Evolutionary conservation across 1,284 basidiomycete species (phyloP).

Genomic region (Pascua sp.): DNA sequence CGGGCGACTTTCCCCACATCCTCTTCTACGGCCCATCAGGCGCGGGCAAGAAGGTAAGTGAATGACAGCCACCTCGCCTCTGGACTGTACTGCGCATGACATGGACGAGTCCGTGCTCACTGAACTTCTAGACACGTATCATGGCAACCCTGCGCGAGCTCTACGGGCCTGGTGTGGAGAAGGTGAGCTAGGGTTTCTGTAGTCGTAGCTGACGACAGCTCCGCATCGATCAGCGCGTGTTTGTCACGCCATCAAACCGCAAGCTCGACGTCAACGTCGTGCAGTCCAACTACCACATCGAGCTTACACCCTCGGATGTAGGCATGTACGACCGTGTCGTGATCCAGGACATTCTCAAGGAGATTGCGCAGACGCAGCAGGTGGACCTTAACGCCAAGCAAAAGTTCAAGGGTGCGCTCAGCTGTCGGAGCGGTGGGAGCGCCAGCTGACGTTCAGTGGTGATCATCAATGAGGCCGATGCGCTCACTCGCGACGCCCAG

Average conservation of each 20-base stretch:
- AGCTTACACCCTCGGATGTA: conserved; percentile 98
- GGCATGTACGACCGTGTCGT: conserved; percentile 94
- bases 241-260: conserved; percentile 88
- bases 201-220: conserved; percentile 57
- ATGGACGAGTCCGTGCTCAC: too few species aligned
- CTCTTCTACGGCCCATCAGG: conserved; percentile 97
- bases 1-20: conserved; percentile 95
- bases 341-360: conserved; percentile 95
- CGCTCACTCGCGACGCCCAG: conserved; percentile 90
- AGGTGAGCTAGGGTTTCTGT: conserved; percentile 56
- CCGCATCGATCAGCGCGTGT: conserved; percentile 96
- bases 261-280: conserved; percentile 97
- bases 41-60: conserved; percentile 78
- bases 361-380: conserved; percentile 98
- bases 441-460: conserved; percentile 63
- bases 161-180: conserved; percentile 89
- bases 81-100: conserved; percentile 9
- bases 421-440: not conserved
- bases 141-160: conserved; percentile 81
- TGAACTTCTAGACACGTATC: conserved; percentile 89
- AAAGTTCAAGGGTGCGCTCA: conserved; percentile 77
- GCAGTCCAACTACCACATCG: conserved; percentile 95
- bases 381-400: conserved; percentile 94
- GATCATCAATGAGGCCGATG: conserved; percentile 96
- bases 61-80: not conserved